Evolutionary conservation across 768 basidiomycete species (phyloP), one percentile per base, ranked within the genome.

Genomic region (Neoboletus brunneissimus): DNA sequence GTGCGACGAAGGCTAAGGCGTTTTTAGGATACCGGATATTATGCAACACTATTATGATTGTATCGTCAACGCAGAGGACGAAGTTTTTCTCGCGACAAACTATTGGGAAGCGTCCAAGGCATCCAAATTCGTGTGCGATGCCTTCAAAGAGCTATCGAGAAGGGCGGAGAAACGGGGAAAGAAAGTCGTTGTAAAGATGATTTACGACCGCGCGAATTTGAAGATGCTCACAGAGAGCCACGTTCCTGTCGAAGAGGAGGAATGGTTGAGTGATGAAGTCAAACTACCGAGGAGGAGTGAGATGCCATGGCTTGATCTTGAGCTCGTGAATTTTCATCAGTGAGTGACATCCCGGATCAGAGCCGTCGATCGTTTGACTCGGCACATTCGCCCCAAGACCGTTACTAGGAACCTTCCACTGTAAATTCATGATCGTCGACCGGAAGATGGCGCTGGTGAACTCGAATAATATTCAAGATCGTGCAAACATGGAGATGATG

Each of bases 401-500:
- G 4, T 57, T 84, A 22, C 67, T 85, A 3, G 86, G 86, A 13
- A 89, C 87, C 0, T 89, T 88, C 68, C 88, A 89, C 61, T 80
- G 82, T 45, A 88, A 89, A 64, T 87, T 82, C 64, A 75, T 88
- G 72, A 73, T 89, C 42, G 81, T 88, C 2, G 87, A 89, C 65
- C 76, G 86, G n/a, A 82, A 81, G 61, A 73, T 86, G 35, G 86
- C 84, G 1, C 68, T 87, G 52, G 69, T 89, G 51, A 84, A 85
- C 67, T 81, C 79, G 48, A 87, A 87, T 70, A 88, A 88, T 54
- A 84, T 88, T 40, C 86, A 86, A 70, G 80, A 83, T 59, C 76
- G 78, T 20, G 72, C 76, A 8, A 78, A 80, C 61, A 59, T 78
- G 56, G 78, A 83, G 69, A 81, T 87, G 79, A 86, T 86, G 85